Percentiles rank a stretch among this genome's conserved stretches.
These are phyloP conservation scores for Dothiorella sarmentorum DNA, from an alignment of 2,329 filamentous ascomycete genomes.

Conservation along the genomic window DNA sequence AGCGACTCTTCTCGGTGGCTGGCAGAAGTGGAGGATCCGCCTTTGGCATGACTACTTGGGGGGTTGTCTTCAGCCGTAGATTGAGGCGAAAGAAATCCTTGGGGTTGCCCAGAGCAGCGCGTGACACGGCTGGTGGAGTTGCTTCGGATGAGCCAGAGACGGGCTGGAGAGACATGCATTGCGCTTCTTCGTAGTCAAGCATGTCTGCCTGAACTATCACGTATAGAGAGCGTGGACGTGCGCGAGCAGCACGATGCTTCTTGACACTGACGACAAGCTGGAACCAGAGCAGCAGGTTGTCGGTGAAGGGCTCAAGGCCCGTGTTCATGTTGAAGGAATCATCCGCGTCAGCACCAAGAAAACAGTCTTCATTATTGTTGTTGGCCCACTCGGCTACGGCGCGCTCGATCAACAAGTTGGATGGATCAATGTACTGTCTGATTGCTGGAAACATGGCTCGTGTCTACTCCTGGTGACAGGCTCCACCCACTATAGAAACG, in stretches of 20 bases:
- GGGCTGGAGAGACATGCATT: background rate
- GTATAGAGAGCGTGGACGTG: background rate
- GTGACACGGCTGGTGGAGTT: background rate
- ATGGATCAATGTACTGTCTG: background rate
- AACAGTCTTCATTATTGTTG: background rate
- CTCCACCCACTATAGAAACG: background rate
- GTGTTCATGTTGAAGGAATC: background rate
- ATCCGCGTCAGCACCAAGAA: background rate
- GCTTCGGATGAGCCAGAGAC: background rate
- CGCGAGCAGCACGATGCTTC: background rate
- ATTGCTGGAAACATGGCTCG: background rate
- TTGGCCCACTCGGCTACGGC: background rate
- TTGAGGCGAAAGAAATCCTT: background rate
- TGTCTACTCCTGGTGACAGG: too few species aligned
- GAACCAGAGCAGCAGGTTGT: background rate
- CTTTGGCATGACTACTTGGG: conserved; percentile 1
- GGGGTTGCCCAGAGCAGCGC: background rate
- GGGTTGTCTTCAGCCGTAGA: background rate
- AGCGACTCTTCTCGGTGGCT: background rate
- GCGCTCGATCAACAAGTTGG: background rate
- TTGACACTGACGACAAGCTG: background rate
- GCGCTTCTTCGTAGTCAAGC: background rate
- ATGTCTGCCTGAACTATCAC: background rate
- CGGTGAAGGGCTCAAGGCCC: background rate
- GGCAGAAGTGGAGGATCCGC: background rate